Percentiles rank a stretch among this genome's conserved stretches.
Evolutionary conservation across 148 eudicot species (phyloP).

Genomic region (Camellia lanceoleosa): DNA sequence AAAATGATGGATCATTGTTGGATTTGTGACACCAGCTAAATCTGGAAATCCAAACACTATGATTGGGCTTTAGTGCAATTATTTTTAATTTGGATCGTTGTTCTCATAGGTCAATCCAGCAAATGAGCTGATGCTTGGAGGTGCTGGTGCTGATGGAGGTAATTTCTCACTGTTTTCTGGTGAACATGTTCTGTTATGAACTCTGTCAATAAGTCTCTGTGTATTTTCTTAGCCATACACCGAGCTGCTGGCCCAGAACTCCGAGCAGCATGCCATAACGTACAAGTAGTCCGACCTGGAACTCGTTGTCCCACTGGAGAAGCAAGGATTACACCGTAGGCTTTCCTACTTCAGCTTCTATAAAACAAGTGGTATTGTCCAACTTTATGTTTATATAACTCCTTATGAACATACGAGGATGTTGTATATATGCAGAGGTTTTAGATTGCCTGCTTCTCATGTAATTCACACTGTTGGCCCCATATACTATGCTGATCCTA

Average conservation of each 20-base stretch:
- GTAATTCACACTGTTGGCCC: slow-evolving; percentile 99
- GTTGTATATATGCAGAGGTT: slow-evolving; percentile 56
- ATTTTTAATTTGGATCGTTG: not conserved
- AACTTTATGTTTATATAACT: not conserved
- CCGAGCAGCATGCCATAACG: slow-evolving; percentile 72
- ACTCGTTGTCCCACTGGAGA: slow-evolving; percentile 96
- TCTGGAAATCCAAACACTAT: not conserved
- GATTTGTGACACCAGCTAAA: slow-evolving; percentile 1
- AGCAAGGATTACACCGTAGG: slow-evolving; percentile 90
- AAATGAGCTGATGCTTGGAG: slow-evolving; percentile 88
- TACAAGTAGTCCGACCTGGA: slow-evolving; percentile 78
- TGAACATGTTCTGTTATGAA: not conserved
- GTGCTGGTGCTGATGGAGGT: slow-evolving; percentile 99
- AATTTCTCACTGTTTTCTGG: slow-evolving; percentile 6
- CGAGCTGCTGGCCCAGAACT: slow-evolving; percentile 90
- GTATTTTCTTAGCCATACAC: slow-evolving; percentile 60
- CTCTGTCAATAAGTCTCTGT: not conserved
- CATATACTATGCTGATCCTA: slow-evolving; percentile 50
- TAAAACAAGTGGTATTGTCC: not conserved
- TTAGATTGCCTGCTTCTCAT: slow-evolving; percentile 77
- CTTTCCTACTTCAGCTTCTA: slow-evolving; percentile 3
- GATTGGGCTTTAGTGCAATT: not conserved
- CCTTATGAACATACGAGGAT: slow-evolving; percentile 7
- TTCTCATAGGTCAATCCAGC: slow-evolving; percentile 82
- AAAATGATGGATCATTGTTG: not conserved